A percentile compares a stretch with the other conserved stretches of the same genome.
phyloP scores from a whole-genome alignment of 1,284 basidiomycete species.

The Ceratobasidium sp. region DNA sequence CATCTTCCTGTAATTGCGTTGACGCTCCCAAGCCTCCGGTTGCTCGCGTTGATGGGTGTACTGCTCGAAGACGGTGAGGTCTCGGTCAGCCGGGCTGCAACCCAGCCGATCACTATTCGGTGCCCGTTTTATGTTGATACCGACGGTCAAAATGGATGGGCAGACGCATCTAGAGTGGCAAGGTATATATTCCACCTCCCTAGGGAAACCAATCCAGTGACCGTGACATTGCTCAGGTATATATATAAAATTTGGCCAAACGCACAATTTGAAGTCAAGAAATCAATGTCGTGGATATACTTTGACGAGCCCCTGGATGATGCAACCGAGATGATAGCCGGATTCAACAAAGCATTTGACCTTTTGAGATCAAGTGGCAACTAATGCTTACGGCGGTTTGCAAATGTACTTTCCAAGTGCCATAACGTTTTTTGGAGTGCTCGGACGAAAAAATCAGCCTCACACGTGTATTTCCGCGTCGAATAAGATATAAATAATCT shows the following conservation, averaged over 20 bases:
- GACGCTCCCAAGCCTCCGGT: background rate
- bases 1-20: background rate
- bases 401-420: too few species aligned
- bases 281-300: background rate
- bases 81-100: background rate
- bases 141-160: too few species aligned
- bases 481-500: too few species aligned
- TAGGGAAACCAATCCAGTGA: too few species aligned
- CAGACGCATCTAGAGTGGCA: background rate
- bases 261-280: background rate
- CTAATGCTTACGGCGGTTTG: too few species aligned
- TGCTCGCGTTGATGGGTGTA: background rate
- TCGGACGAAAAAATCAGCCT: too few species aligned
- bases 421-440: too few species aligned
- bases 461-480: too few species aligned
- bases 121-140: background rate
- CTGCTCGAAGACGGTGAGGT: background rate
- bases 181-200: background rate
- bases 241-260: conserved; percentile 7
- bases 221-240: background rate
- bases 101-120: conserved; percentile 2
- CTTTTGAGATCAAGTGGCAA: background rate
- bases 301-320: background rate
- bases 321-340: background rate
- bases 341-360: background rate